Evolutionary conservation across 192 early-diverging fungal genomes (phyloP).

Genomic region (Diversispora epigaea): DNA sequence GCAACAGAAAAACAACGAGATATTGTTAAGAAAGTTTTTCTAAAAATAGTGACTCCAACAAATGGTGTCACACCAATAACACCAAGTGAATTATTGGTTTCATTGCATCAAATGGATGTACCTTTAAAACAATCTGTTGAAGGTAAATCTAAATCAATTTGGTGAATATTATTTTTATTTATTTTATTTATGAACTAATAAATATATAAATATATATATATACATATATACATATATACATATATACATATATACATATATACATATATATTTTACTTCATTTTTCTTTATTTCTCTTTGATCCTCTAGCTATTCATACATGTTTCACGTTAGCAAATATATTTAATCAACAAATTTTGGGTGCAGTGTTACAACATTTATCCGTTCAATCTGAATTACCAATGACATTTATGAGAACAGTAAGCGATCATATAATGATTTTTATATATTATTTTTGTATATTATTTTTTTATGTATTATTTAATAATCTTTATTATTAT

Average conservation of each 20-base stretch:
- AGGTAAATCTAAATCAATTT: conserved; percentile 47
- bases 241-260: not conserved
- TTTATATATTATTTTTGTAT: not conserved
- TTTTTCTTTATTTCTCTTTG: conserved; percentile 15
- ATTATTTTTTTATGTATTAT: not conserved
- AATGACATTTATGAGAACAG: conserved; percentile 74
- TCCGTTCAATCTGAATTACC: conserved; percentile 66
- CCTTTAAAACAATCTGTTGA: conserved; percentile 63
- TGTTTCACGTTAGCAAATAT: conserved; percentile 68
- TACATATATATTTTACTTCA: not conserved
- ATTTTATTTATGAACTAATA: not conserved
- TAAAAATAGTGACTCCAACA: conserved; percentile 52
- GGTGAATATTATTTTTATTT: conserved; percentile 1
- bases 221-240: not conserved
- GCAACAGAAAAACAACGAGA: conserved; percentile 59
- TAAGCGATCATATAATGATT: conserved; percentile 31
- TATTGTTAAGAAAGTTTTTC: conserved; percentile 62
- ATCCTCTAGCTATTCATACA: conserved; percentile 61
- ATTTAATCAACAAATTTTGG: conserved; percentile 69
- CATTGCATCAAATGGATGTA: conserved; percentile 70
- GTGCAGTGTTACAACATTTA: conserved; percentile 66
- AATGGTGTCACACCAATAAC: conserved; percentile 38
- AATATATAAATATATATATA: not conserved
- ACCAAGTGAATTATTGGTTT: conserved; percentile 68
- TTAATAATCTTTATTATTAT: no score